A percentile compares a stretch with the other conserved stretches of the same genome.
Evolutionary conservation across 441 rosid genomes (phyloP).

Genomic region (Bocquillonia castaneifolia): DNA sequence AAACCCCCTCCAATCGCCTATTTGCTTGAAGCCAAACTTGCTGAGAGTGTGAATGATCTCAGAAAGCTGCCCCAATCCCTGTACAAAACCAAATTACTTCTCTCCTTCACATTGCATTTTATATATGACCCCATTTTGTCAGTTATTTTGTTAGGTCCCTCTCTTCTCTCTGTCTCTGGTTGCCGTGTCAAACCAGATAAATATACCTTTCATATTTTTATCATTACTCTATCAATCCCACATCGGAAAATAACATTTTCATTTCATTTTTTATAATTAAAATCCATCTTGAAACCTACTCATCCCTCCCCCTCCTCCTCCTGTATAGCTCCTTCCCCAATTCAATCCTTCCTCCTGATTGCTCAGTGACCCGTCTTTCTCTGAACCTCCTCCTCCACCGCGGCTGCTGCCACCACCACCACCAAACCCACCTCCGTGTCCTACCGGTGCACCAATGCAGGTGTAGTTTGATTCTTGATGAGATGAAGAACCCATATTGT

Average conservation of each 20-base stretch:
- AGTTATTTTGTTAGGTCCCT: constrained; percentile 47
- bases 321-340: constrained; percentile 35
- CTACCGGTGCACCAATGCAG: constrained; percentile 77
- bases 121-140: constrained; percentile 55
- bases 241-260: constrained; percentile 6
- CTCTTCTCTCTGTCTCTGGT: constrained; percentile 35
- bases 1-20: constrained; percentile 26
- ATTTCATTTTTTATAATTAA: constrained; percentile 26
- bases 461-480: constrained; percentile 47
- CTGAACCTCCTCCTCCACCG: constrained; percentile 32
- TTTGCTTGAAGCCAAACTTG: constrained; percentile 52
- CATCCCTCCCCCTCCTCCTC: constrained; percentile 26
- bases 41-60: constrained; percentile 46
- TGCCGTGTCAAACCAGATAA: constrained; percentile 40
- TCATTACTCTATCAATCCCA: constrained; percentile 12
- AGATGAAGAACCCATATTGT: constrained; percentile 27
- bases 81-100: constrained; percentile 37
- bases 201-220: constrained; percentile 8
- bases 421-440: constrained; percentile 35
- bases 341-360: constrained; percentile 33
- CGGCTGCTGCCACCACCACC: constrained; percentile 33
- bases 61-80: constrained; percentile 61
- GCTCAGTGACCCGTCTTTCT: constrained; percentile 34
- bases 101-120: constrained; percentile 13
- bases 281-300: constrained; percentile 52